Evolutionary conservation across 2,329 filamentous ascomycete genomes (phyloP).

Genomic region (Sclerotinia minor): DNA sequence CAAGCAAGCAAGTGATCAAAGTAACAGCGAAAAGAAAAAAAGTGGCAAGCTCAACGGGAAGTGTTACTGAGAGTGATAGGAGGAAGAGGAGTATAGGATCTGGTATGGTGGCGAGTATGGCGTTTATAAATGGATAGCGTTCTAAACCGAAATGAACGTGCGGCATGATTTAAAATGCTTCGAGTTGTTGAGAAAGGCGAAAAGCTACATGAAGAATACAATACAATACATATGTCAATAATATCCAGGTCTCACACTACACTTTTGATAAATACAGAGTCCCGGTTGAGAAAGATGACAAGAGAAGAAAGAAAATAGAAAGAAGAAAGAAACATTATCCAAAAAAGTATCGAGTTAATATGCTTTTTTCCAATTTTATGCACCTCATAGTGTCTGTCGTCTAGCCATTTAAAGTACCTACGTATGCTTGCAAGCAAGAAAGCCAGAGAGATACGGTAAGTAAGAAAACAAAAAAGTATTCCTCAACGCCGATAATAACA

Average conservation of each 20-base stretch:
- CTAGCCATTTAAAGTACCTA: slow-evolving; percentile 19
- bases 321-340: not conserved
- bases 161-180: slow-evolving; percentile 13
- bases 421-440: not conserved
- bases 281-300: not conserved
- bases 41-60: not conserved
- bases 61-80: not conserved
- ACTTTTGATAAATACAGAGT: not conserved
- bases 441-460: slow-evolving; percentile 9
- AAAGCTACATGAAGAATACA: slow-evolving; percentile 13
- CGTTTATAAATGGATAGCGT: slow-evolving; percentile 22
- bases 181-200: not conserved
- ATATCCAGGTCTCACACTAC: not conserved
- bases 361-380: slow-evolving; percentile 23
- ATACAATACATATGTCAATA: slow-evolving; percentile 12
- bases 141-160: slow-evolving; percentile 12
- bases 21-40: slow-evolving; percentile 13
- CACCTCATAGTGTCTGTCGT: slow-evolving; percentile 19
- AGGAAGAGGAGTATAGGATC: slow-evolving; percentile 15
- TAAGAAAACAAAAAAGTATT: slow-evolving; percentile 25
- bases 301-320: too few species aligned
- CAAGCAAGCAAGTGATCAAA: not conserved
- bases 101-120: slow-evolving; percentile 15
- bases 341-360: slow-evolving; percentile 10
- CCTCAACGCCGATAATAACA: slow-evolving; percentile 33